Evolutionary conservation across 176 grass and related monocot genomes (phyloP).

Genomic region (Musa troglodytarum): DNA sequence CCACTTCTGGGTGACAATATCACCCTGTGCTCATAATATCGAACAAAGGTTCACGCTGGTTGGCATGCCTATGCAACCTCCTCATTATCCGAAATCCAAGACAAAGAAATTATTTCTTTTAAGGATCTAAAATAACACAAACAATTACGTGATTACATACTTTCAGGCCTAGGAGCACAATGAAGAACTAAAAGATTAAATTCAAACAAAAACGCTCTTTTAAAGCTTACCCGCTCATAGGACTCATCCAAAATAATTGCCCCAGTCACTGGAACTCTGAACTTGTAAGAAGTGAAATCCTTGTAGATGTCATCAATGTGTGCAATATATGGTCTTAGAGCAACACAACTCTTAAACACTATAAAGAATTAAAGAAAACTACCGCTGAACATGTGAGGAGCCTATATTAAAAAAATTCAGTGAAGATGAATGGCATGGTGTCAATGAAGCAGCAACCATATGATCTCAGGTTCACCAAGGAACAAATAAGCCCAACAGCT

Average conservation of each 20-base stretch:
- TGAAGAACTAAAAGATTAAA: neutral
- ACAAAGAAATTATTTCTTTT: neutral
- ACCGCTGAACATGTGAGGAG: neutral
- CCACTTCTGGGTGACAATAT: no score
- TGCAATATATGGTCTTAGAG: conserved; percentile 78
- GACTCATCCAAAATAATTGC: conserved; percentile 93
- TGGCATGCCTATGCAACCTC: no score
- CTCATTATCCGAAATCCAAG: no score
- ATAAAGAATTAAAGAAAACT: conserved; percentile 4
- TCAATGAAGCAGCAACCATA: neutral
- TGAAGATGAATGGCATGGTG: neutral
- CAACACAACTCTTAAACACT: conserved; percentile 96
- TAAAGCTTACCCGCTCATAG: conserved; percentile 59
- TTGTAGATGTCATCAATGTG: conserved; percentile 92
- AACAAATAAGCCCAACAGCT: neutral
- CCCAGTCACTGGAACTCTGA: conserved; percentile 69
- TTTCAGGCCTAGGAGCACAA: neutral
- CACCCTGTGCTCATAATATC: no score
- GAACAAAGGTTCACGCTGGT: no score
- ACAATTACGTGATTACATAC: neutral
- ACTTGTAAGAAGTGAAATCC: conserved; percentile 93
- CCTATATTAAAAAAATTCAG: neutral
- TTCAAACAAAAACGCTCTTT: neutral
- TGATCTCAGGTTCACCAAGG: neutral
- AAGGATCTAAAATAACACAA: neutral